These are phyloP conservation scores for Conoideocrella luteorostrata DNA, from an alignment of 2,329 filamentous ascomycete genomes.

Conservation along the genomic window DNA sequence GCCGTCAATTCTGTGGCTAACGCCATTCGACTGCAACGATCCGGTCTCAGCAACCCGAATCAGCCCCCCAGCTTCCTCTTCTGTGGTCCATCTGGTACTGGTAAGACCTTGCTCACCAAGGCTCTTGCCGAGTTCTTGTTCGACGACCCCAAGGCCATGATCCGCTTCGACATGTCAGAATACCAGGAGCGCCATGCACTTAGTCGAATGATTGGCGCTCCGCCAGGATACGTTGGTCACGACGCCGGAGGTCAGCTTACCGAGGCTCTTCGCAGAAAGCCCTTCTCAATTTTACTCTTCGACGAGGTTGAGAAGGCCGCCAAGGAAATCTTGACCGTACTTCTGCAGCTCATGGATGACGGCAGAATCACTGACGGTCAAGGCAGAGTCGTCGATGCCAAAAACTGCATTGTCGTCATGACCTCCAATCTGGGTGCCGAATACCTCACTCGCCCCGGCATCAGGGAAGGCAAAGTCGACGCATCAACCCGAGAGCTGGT, in stretches of 20 bases:
- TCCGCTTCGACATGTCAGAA: slow-evolving; percentile 98
- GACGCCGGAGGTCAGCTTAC: slow-evolving; percentile 94
- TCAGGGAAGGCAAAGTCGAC: slow-evolving; percentile 79
- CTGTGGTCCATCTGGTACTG: slow-evolving; percentile 95
- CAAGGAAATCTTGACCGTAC: slow-evolving; percentile 92
- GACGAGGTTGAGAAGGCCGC: slow-evolving; percentile 98
- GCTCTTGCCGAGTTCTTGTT: slow-evolving; percentile 96
- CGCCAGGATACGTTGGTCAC: slow-evolving; percentile 94
- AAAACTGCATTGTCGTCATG: slow-evolving; percentile 99
- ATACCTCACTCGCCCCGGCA: slow-evolving; percentile 74
- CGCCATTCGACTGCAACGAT: slow-evolving; percentile 89
- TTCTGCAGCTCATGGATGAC: slow-evolving; percentile 99
- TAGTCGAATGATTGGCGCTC: slow-evolving; percentile 95
- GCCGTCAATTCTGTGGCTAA: slow-evolving; percentile 91
- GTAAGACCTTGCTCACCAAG: slow-evolving; percentile 96
- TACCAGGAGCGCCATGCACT: slow-evolving; percentile 96
- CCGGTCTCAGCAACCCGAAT: slow-evolving; percentile 90
- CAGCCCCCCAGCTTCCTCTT: slow-evolving; percentile 97
- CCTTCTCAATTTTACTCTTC: slow-evolving; percentile 96
- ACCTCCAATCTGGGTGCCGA: slow-evolving; percentile 96
- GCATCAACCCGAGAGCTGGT: slow-evolving; percentile 80
- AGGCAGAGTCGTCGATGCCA: slow-evolving; percentile 88
- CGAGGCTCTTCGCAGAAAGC: slow-evolving; percentile 84
- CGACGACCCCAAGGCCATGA: slow-evolving; percentile 95
- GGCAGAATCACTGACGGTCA: slow-evolving; percentile 97